A percentile compares a stretch with the other conserved stretches of the same genome.
These are phyloP conservation scores for Stagonosporopsis rhizophila DNA, from an alignment of 2,329 filamentous ascomycete genomes.

Conservation along the genomic window DNA sequence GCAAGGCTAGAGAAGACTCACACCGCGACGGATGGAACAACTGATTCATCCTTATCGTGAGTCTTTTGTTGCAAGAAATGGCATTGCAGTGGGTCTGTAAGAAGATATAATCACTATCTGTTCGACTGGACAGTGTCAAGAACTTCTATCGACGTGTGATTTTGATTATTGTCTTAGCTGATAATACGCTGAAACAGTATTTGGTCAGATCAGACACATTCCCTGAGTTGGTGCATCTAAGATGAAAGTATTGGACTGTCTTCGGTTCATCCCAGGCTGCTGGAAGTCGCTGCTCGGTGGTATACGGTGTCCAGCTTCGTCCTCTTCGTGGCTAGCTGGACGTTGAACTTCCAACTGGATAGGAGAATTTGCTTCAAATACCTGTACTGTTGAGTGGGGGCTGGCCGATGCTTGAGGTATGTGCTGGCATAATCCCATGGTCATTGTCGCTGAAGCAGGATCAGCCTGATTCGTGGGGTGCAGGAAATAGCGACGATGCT, in stretches of 20 bases:
- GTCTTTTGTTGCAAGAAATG: neutral
- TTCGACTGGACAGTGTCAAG: neutral
- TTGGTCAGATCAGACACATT: neutral
- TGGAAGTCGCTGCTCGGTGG: neutral
- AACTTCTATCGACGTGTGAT: no score
- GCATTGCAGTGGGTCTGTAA: no score
- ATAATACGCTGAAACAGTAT: neutral
- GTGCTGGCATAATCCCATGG: neutral
- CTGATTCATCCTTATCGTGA: neutral
- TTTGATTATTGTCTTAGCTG: no score
- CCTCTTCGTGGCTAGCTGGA: neutral
- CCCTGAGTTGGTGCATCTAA: neutral
- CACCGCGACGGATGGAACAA: slow-evolving; percentile 3
- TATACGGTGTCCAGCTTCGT: neutral
- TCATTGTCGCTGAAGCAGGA: neutral
- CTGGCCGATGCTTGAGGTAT: no score
- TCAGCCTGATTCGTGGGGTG: neutral
- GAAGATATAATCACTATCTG: no score
- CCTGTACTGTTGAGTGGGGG: no score
- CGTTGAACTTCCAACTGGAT: neutral
- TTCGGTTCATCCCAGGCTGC: neutral
- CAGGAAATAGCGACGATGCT: neutral
- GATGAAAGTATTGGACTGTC: neutral
- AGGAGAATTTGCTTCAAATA: neutral
- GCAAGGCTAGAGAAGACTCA: slow-evolving; percentile 18